Conservation (phyloP, 495 filamentous ascomycete species). For the Hyaloscypha bicolor region DNA sequence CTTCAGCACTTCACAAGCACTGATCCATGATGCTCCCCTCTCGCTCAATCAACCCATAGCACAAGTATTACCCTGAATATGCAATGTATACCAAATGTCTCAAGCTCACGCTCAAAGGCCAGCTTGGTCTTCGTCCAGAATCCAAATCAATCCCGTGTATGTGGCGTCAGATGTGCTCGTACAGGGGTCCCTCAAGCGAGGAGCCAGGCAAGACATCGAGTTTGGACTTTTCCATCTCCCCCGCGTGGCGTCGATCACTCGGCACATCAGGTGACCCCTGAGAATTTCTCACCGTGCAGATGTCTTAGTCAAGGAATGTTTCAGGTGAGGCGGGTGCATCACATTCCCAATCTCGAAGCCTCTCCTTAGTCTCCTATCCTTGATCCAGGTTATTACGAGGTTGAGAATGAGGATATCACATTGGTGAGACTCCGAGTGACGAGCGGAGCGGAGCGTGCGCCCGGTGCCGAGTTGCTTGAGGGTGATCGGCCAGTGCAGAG, state of each 20-base stretch:
- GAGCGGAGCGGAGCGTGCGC: not conserved
- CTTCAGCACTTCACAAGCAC: not conserved
- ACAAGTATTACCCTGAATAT: too few species aligned
- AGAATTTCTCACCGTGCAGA: not conserved
- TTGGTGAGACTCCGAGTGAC: too few species aligned
- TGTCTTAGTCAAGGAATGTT: not conserved
- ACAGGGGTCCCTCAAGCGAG: not conserved
- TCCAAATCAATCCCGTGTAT: too few species aligned
- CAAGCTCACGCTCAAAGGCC: too few species aligned
- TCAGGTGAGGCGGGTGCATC: not conserved
- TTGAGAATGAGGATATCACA: too few species aligned
- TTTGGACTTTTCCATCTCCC: not conserved
- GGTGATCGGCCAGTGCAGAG: not conserved
- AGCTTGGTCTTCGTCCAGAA: too few species aligned
- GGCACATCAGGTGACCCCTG: not conserved
- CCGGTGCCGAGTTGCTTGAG: too few species aligned
- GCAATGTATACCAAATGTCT: too few species aligned
- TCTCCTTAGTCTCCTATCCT: not conserved
- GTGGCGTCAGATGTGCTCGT: not conserved
- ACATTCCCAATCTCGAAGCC: not conserved
- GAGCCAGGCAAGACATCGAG: not conserved
- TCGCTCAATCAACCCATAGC: too few species aligned
- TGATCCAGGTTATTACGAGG: too few species aligned
- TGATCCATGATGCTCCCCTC: too few species aligned
- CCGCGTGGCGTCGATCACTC: not conserved